phyloP scores from a whole-genome alignment of 148 eudicot species.

The Hydrangea macrophylla region DNA sequence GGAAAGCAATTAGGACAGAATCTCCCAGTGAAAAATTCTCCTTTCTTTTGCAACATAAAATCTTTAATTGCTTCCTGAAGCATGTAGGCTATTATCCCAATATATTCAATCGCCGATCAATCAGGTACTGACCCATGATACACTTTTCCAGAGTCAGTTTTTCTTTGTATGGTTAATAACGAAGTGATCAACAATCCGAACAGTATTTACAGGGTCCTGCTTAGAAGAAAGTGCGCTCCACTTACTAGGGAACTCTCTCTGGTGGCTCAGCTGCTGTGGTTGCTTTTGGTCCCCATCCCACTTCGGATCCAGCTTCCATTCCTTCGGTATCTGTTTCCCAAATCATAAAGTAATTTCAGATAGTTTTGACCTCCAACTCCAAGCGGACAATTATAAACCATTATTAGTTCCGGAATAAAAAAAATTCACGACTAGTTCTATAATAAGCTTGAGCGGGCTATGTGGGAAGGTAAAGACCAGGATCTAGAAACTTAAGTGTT shows the following conservation, averaged over 20 bases:
- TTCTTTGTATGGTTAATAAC: conserved; percentile 37
- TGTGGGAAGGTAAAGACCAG: too few relatives aligned
- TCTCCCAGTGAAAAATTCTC: neutral
- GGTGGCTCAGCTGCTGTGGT: conserved; percentile 46
- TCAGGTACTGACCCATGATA: conserved; percentile 16
- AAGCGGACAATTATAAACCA: too few relatives aligned
- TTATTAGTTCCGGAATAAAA: too few relatives aligned
- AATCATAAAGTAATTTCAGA: neutral
- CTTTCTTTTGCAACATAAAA: neutral
- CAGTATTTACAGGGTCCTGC: conserved; percentile 66
- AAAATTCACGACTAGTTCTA: too few relatives aligned
- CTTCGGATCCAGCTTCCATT: conserved; percentile 87
- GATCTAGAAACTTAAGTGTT: too few relatives aligned
- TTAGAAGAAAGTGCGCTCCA: conserved; percentile 56
- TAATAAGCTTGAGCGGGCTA: too few relatives aligned
- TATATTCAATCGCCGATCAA: conserved; percentile 14
- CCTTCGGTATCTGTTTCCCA: conserved; percentile 73
- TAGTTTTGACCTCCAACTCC: neutral
- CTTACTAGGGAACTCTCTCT: conserved; percentile 64
- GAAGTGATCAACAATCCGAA: conserved; percentile 65
- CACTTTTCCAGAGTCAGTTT: conserved; percentile 14
- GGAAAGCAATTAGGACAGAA: too few relatives aligned
- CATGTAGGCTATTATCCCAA: conserved; percentile 15
- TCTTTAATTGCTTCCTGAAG: conserved; percentile 9
- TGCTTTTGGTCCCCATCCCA: conserved; percentile 74